A percentile compares a stretch with the other conserved stretches of the same genome.
Conservation (phyloP, 1,284 basidiomycete genomes). For the Anthracocystis walkeri region DNA sequence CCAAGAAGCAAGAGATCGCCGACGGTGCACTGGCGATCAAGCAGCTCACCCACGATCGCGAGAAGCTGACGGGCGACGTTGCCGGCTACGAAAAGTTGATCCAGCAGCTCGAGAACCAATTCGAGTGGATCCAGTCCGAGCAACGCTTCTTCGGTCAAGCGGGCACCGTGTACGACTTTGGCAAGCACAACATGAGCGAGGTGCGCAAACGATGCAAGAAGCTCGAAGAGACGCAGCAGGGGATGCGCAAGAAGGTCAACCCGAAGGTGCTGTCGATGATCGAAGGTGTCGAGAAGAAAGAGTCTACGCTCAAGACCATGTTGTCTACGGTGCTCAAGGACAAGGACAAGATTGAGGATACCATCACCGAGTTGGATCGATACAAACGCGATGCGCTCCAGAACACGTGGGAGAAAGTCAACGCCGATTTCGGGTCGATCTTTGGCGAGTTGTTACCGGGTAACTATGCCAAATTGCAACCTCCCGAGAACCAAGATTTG, state of each 20-base stretch:
- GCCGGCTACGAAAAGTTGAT: constrained; percentile 64
- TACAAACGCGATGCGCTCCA: constrained; percentile 93
- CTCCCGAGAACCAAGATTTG: constrained; percentile 91
- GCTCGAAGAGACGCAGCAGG: constrained; percentile 83
- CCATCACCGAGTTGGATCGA: constrained; percentile 90
- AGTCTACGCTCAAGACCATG: constrained; percentile 87
- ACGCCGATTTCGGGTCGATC: constrained; percentile 91
- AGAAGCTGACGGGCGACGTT: constrained; percentile 72
- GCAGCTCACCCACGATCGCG: constrained; percentile 74
- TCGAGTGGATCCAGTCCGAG: constrained; percentile 90
- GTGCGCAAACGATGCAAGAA: constrained; percentile 79
- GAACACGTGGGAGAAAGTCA: constrained; percentile 96
- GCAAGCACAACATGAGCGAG: constrained; percentile 77
- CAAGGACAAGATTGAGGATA: constrained; percentile 94
- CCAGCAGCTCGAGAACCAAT: constrained; percentile 79
- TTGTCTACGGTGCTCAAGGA: constrained; percentile 89
- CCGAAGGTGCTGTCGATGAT: constrained; percentile 96
- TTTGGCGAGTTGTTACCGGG: constrained; percentile 95
- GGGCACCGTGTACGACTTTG: constrained; percentile 87
- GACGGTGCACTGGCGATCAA: constrained; percentile 80
- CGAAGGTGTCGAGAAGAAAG: constrained; percentile 97
- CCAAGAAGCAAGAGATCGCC: constrained; percentile 80
- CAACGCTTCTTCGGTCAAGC: constrained; percentile 82
- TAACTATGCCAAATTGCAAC: constrained; percentile 94
- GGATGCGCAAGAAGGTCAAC: constrained; percentile 94